Percentiles rank a stretch among this genome's conserved stretches.
phyloP scores from a whole-genome alignment of 805 yeast genomes.

The Ogataea paraovalis region DNA sequence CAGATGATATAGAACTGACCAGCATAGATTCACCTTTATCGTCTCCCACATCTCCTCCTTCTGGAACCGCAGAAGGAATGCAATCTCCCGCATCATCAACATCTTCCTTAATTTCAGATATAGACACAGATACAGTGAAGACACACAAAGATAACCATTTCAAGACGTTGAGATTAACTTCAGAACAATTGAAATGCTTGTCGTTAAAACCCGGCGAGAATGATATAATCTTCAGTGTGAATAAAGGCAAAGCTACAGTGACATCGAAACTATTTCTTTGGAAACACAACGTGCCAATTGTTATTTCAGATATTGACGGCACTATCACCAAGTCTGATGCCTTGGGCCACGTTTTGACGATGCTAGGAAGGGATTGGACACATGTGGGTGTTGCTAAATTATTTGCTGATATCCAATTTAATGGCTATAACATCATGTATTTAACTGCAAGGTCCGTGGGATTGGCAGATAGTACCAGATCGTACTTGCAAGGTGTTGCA shows the following conservation, averaged over 20 bases:
- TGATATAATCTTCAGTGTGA: conserved; percentile 71
- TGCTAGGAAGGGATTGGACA: conserved; percentile 97
- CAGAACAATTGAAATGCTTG: conserved; percentile 78
- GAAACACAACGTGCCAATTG: conserved; percentile 83
- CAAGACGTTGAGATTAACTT: conserved; percentile 84
- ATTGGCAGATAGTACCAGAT: conserved; percentile 86
- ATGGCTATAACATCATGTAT: conserved; percentile 92
- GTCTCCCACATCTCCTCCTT: neutral
- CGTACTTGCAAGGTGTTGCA: conserved; percentile 69
- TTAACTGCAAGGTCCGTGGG: conserved; percentile 95
- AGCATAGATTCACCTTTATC: conserved; percentile 11
- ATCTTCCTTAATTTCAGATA: conserved; percentile 25
- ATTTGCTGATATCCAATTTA: conserved; percentile 77
- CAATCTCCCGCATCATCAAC: conserved; percentile 21
- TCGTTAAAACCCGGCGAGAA: conserved; percentile 77
- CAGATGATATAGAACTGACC: conserved; percentile 14
- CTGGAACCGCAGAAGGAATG: conserved; percentile 1
- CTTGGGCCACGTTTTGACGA: conserved; percentile 87
- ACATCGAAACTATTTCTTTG: conserved; percentile 74
- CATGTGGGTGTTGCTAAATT: conserved; percentile 92
- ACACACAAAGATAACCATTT: conserved; percentile 44
- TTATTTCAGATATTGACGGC: conserved; percentile 96
- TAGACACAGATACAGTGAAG: conserved; percentile 20
- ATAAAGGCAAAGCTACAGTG: conserved; percentile 76
- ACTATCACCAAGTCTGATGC: conserved; percentile 98